These are phyloP conservation scores for Chimonanthus praecox DNA, from an alignment of 164 flowering plant genomes.

Conservation along the genomic window DNA sequence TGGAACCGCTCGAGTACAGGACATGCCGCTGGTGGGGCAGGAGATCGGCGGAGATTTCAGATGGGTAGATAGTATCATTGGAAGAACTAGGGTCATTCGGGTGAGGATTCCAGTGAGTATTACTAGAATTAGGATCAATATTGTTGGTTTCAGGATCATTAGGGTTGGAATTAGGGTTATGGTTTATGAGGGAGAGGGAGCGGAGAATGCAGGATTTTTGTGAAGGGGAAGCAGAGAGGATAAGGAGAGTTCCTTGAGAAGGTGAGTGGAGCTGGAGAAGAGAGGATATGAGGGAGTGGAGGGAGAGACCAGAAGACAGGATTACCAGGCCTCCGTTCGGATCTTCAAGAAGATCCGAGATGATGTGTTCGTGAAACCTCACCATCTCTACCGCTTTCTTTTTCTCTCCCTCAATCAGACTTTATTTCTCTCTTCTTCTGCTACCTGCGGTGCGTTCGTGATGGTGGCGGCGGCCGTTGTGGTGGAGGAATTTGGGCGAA, in stretches of 20 bases:
- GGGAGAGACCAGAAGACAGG: constrained; percentile 78
- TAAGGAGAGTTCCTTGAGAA: constrained; percentile 62
- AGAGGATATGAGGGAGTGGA: constrained; percentile 61
- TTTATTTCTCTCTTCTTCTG: not conserved
- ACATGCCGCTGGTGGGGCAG: constrained; percentile 50
- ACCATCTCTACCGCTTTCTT: constrained; percentile 36
- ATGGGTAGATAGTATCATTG: constrained; percentile 7
- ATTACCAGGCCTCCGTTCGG: constrained; percentile 63
- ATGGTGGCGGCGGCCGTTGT: too few relatives aligned
- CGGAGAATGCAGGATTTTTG: constrained; percentile 38
- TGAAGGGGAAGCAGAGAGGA: constrained; percentile 63
- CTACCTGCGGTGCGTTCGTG: not conserved
- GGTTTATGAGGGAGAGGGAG: constrained; percentile 2
- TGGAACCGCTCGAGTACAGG: constrained; percentile 63
- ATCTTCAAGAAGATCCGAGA: constrained; percentile 77
- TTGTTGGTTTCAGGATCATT: not conserved
- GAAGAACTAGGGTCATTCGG: not conserved
- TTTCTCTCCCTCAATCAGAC: too few relatives aligned
- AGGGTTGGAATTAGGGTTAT: not conserved
- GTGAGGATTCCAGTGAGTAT: constrained; percentile 4
- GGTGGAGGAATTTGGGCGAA: too few relatives aligned
- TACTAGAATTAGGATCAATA: not conserved
- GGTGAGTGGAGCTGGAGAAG: constrained; percentile 72
- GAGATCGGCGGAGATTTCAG: constrained; percentile 81
- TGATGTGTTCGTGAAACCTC: constrained; percentile 74